A percentile compares a stretch with the other conserved stretches of the same genome.
These are phyloP conservation scores for Gamsiella multidivaricata DNA, from an alignment of 192 early-diverging fungal genomes.

Conservation along the genomic window DNA sequence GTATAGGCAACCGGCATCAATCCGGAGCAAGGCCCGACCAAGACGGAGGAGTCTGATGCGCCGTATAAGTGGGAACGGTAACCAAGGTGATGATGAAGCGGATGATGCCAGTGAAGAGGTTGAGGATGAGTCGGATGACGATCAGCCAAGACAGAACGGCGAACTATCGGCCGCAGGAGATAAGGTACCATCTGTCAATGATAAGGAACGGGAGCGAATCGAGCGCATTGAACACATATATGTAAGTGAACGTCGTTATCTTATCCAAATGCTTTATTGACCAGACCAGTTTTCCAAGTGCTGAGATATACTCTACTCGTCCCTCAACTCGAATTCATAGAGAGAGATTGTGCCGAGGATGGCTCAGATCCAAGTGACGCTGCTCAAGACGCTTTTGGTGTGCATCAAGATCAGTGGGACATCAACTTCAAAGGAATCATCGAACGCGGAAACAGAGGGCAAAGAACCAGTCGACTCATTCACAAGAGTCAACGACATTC, in stretches of 20 bases:
- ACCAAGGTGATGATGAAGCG: constrained; percentile 49
- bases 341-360: constrained; percentile 63
- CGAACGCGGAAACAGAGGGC: constrained; percentile 30
- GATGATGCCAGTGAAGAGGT: constrained; percentile 24
- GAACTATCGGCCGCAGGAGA: not conserved
- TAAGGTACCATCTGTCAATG: constrained; percentile 23
- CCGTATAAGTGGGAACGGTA: constrained; percentile 34
- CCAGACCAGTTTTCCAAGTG: too few species aligned
- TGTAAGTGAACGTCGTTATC: constrained; percentile 46
- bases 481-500: constrained; percentile 60
- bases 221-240: constrained; percentile 62
- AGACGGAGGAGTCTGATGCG: constrained; percentile 27
- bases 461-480: constrained; percentile 40
- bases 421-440: constrained; percentile 48
- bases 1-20: constrained; percentile 35
- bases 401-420: constrained; percentile 55
- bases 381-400: constrained; percentile 63
- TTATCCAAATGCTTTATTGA: not conserved
- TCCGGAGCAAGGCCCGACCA: constrained; percentile 18
- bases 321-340: constrained; percentile 16
- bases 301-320: not conserved
- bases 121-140: constrained; percentile 29
- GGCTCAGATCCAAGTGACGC: constrained; percentile 64
- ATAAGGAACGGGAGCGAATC: constrained; percentile 51
- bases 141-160: not conserved